Percentiles rank a stretch among this genome's conserved stretches.
Conservation (phyloP, 306 rosid genomes). For the Cajanus cajan region DNA sequence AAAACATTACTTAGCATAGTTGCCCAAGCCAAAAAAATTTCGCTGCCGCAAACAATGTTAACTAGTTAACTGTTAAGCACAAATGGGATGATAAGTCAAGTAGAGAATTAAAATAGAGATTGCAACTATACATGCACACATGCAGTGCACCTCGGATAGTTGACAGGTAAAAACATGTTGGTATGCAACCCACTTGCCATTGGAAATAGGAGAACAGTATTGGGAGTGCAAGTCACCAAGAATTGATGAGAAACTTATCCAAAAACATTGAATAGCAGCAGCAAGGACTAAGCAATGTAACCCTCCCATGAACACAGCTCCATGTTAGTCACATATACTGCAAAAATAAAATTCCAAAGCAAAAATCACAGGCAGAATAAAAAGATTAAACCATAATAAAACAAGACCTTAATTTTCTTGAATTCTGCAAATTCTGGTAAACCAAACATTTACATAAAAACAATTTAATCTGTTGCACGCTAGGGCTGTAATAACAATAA, state of each 20-base stretch:
- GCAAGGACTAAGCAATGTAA: not conserved
- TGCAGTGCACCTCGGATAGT: not conserved
- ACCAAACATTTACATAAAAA: not conserved
- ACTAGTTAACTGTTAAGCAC: not conserved
- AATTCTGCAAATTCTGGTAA: not conserved
- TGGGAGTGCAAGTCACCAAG: not conserved
- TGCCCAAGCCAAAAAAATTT: not conserved
- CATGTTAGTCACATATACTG: slow-evolving; percentile 26
- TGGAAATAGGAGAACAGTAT: not conserved
- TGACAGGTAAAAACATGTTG: not conserved
- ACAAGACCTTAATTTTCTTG: not conserved
- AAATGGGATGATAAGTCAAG: not conserved
- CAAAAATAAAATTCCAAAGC: slow-evolving; percentile 18
- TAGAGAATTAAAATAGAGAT: not conserved
- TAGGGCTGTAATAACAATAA: not conserved
- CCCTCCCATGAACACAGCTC: slow-evolving; percentile 25
- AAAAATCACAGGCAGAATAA: not conserved
- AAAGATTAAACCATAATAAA: not conserved
- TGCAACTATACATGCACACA: not conserved
- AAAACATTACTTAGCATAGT: not conserved
- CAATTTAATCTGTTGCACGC: not conserved
- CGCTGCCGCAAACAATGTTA: slow-evolving; percentile 7
- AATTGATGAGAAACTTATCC: not conserved
- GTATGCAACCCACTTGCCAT: not conserved
- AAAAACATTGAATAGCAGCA: slow-evolving; percentile 3